These are phyloP conservation scores for Ceriops decandra DNA, from an alignment of 345 rosid species.

Conservation along the genomic window DNA sequence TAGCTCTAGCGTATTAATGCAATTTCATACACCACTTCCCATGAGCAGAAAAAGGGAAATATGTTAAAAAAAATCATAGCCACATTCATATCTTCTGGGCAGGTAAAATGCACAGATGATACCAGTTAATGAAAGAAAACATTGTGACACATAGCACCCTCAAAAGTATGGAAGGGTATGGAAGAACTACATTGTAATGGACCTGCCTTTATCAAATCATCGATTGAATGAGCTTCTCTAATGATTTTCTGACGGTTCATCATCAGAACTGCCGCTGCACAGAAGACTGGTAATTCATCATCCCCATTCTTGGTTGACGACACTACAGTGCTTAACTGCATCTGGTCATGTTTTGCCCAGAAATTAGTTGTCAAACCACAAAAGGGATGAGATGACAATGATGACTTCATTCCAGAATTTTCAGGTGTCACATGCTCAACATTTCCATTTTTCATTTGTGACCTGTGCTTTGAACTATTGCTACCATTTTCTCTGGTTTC, in stretches of 20 bases:
- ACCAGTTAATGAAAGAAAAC: neutral
- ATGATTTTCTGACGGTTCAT: conserved; percentile 84
- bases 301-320: conserved; percentile 60
- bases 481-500: conserved; percentile 40
- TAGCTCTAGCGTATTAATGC: neutral
- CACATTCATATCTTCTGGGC: neutral
- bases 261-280: conserved; percentile 85
- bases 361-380: conserved; percentile 72
- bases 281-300: conserved; percentile 74
- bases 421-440: conserved; percentile 41
- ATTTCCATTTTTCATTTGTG: conserved; percentile 43
- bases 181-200: conserved; percentile 11
- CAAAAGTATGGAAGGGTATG: neutral
- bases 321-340: conserved; percentile 44
- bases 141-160: neutral
- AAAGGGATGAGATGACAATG: conserved; percentile 48
- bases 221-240: conserved; percentile 74
- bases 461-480: conserved; percentile 34
- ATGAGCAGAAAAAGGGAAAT: neutral
- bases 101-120: neutral
- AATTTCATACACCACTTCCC: neutral
- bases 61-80: neutral
- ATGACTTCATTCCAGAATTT: conserved; percentile 43
- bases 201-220: conserved; percentile 88
- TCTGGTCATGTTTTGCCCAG: conserved; percentile 58